Conservation (phyloP, 108 stramenopile genomes). For the Pseudonitzschia delicatissima region DNA sequence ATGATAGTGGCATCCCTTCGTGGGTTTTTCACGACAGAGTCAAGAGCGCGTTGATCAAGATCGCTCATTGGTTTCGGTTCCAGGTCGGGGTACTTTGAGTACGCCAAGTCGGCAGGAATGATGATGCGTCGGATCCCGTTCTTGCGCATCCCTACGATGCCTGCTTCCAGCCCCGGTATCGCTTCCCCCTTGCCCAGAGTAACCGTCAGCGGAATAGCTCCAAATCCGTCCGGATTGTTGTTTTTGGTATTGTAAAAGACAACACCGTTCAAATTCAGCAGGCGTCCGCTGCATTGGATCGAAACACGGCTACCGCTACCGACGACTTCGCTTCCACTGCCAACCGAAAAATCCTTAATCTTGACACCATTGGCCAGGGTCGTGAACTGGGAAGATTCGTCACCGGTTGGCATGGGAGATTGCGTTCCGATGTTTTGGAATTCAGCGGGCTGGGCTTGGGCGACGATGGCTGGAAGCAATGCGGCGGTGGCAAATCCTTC, state of each 20-base stretch:
- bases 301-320: conserved; percentile 28
- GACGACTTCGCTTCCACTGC: conserved; percentile 33
- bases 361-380: conserved; percentile 59
- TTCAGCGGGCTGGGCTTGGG: conserved; percentile 28
- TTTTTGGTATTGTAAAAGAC: conserved; percentile 72
- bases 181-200: conserved; percentile 50
- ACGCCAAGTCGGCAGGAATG: conserved; percentile 55
- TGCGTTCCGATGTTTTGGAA: conserved; percentile 55
- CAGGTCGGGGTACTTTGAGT: conserved; percentile 41
- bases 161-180: conserved; percentile 59
- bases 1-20: conserved; percentile 60
- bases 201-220: conserved; percentile 53
- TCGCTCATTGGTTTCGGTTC: conserved; percentile 61
- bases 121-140: conserved; percentile 54
- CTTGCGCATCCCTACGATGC: conserved; percentile 58
- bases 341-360: conserved; percentile 57
- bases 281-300: conserved; percentile 51
- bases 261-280: conserved; percentile 72
- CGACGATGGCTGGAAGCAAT: not conserved
- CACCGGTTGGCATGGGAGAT: conserved; percentile 42
- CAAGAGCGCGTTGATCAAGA: conserved; percentile 56
- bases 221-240: conserved; percentile 71
- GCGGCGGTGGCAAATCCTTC: conserved; percentile 7
- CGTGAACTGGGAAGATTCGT: conserved; percentile 29
- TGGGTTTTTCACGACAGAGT: conserved; percentile 67